A percentile compares a stretch with the other conserved stretches of the same genome.
Evolutionary conservation across 2,329 filamentous ascomycete genomes (phyloP).

Genomic region (Talaromyces sp.): DNA sequence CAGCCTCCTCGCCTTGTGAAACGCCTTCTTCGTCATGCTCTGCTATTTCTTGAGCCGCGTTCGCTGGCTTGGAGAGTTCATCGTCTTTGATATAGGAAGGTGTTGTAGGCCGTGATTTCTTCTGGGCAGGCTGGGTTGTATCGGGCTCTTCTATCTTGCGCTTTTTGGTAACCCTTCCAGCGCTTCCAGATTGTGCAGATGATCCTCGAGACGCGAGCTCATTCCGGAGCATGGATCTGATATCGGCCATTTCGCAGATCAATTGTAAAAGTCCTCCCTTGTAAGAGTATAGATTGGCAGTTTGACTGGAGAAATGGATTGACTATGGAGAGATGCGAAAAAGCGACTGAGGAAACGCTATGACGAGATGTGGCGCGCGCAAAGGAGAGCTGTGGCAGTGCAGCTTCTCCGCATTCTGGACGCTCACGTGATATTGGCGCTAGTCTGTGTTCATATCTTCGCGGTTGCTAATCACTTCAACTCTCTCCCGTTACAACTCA

Average conservation of each 20-base stretch:
- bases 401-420: background rate
- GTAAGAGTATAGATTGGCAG: background rate
- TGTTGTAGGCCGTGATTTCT: constrained; percentile 44
- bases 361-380: constrained; percentile 21
- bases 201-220: constrained; percentile 73
- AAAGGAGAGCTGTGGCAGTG: constrained; percentile 11
- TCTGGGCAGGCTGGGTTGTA: constrained; percentile 36
- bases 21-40: constrained; percentile 30
- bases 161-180: constrained; percentile 50
- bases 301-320: background rate
- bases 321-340: background rate
- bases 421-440: background rate
- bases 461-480: constrained; percentile 19
- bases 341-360: background rate
- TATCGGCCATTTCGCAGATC: constrained; percentile 64
- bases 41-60: constrained; percentile 24
- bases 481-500: constrained; percentile 15
- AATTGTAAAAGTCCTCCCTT: background rate
- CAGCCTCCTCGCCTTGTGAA: constrained; percentile 29
- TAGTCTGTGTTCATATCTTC: constrained; percentile 17
- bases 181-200: constrained; percentile 53
- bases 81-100: constrained; percentile 30
- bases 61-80: background rate
- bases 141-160: constrained; percentile 52
- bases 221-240: constrained; percentile 73